Evolutionary conservation across 202 grass and related monocot genomes (phyloP).

Genomic region (Saccharum hybrid): DNA sequence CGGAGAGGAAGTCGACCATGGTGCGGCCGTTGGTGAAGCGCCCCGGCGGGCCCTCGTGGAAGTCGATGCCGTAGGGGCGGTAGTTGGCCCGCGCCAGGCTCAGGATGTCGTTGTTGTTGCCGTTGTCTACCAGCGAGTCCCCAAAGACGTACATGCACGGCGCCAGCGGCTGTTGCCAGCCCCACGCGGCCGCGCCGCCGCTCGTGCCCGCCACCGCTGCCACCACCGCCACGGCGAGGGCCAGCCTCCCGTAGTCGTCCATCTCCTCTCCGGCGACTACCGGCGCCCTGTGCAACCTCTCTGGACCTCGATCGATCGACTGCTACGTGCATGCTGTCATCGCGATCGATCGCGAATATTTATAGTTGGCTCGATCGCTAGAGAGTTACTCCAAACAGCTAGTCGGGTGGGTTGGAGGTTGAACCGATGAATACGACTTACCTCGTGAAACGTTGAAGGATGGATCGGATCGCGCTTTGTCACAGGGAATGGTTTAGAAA

Average conservation of each 20-base stretch:
- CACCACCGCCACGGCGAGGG: background rate
- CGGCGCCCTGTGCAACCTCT: background rate
- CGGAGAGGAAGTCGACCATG: constrained; percentile 67
- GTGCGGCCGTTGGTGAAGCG: constrained; percentile 95
- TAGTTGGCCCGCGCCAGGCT: constrained; percentile 91
- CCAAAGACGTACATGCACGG: constrained; percentile 95
- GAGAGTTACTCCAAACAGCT: background rate
- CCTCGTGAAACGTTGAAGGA: constrained; percentile 27
- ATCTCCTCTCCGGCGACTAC: background rate
- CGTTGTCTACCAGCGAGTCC: constrained; percentile 89
- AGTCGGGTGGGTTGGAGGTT: constrained; percentile 9
- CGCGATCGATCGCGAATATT: background rate
- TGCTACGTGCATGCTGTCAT: background rate
- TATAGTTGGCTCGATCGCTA: background rate
- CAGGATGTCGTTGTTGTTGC: constrained; percentile 85
- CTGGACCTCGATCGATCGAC: background rate
- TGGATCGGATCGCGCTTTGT: background rate
- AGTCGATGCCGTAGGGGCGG: constrained; percentile 83
- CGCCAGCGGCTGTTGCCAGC: constrained; percentile 37
- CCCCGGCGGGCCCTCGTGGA: constrained; percentile 61
- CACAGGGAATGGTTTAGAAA: constrained; percentile 20
- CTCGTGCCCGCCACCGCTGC: too few relatives aligned
- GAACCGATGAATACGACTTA: background rate
- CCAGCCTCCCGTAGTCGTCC: background rate
- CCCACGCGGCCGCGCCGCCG: background rate